Conservation (phyloP, 1,284 basidiomycete species). For the Schizophyllum amplum region DNA sequence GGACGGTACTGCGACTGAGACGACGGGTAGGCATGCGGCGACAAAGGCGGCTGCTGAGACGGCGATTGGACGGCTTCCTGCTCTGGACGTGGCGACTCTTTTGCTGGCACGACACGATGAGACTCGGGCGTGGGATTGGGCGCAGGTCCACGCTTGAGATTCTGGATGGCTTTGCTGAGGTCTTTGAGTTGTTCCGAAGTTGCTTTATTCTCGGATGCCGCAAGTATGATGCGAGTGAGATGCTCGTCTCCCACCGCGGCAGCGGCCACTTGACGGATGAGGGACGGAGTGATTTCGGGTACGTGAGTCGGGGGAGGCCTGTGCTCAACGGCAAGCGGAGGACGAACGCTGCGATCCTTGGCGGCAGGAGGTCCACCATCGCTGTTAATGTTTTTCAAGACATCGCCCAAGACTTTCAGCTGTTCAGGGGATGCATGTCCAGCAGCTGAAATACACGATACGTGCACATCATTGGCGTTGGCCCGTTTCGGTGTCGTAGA, state of each 20-base stretch:
- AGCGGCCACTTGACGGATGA: conserved; percentile 55
- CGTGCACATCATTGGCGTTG: too few species aligned
- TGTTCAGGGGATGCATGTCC: too few species aligned
- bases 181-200: conserved; percentile 54
- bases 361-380: too few species aligned
- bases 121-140: conserved; percentile 8
- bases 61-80: conserved; percentile 7
- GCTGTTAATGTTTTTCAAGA: too few species aligned
- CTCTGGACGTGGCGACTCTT: conserved; percentile 5
- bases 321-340: conserved; percentile 5
- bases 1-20: conserved; percentile 11
- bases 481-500: too few species aligned
- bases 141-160: conserved; percentile 42
- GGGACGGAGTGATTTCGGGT: conserved; percentile 40
- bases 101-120: conserved; percentile 8
- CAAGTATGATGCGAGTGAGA: conserved; percentile 52
- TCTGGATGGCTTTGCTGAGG: conserved; percentile 42
- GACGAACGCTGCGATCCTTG: conserved; percentile 24
- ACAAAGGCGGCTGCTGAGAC: conserved; percentile 3
- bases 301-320: conserved; percentile 34
- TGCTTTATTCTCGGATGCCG: conserved; percentile 51
- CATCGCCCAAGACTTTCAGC: too few species aligned
- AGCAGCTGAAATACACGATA: too few species aligned
- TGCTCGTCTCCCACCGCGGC: conserved; percentile 58
- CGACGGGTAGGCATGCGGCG: conserved; percentile 11